These are phyloP conservation scores for Stevia rebaudiana DNA, from an alignment of 140 eudicot genomes.

Conservation along the genomic window DNA sequence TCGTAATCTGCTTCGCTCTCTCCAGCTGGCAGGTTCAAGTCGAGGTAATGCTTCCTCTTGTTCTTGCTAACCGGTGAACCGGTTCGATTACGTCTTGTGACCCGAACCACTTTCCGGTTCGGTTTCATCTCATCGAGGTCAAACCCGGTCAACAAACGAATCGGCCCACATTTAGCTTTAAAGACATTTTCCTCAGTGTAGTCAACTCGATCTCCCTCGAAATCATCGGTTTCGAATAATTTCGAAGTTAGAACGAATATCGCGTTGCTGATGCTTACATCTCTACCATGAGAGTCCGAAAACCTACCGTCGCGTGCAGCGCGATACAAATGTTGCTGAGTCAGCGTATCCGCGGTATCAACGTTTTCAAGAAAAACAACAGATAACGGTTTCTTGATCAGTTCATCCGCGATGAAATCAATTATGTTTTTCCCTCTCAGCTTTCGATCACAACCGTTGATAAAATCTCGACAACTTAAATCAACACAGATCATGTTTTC, in stretches of 20 bases:
- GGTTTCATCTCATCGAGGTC: constrained; percentile 48
- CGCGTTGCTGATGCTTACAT: constrained; percentile 49
- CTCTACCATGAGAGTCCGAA: constrained; percentile 74
- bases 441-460: constrained; percentile 29
- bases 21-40: constrained; percentile 73
- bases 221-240: constrained; percentile 4
- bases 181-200: constrained; percentile 47
- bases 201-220: constrained; percentile 9
- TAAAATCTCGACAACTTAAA: constrained; percentile 32
- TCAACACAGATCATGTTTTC: constrained; percentile 50
- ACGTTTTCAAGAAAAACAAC: constrained; percentile 64
- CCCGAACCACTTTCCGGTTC: constrained; percentile 13
- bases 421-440: constrained; percentile 53
- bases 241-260: constrained; percentile 48
- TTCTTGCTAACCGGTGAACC: constrained; percentile 30
- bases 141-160: constrained; percentile 47
- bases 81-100: constrained; percentile 8
- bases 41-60: constrained; percentile 68
- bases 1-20: constrained; percentile 34
- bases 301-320: constrained; percentile 60
- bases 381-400: constrained; percentile 48
- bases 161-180: constrained; percentile 32
- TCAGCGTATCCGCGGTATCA: constrained; percentile 55
- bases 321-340: constrained; percentile 49
- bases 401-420: constrained; percentile 65